Base-by-base conservation (phyloP, 345 rosid genomes). In the Geranium brycei region DNA sequence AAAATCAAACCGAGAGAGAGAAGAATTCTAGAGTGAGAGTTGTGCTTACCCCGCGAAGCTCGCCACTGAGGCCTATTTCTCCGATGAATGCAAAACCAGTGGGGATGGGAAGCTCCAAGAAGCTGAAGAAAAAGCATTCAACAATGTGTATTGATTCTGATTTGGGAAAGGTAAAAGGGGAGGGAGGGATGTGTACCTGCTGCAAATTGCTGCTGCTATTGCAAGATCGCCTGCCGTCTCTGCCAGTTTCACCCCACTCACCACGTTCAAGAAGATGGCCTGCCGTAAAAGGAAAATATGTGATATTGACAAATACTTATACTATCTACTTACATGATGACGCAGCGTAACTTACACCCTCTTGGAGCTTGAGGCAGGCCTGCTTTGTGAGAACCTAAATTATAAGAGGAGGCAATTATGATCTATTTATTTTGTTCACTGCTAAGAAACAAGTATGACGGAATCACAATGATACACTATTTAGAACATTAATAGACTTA, bases 191-290 rank as follows among this genome's bases (percentile, higher is more conserved):
- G 38, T 67, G 47, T 64, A 76, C 98, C 98, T 91, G 78, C 97
- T 92, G 75, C 97, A 92, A 35, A 92, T 87, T 55, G 98, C 89
- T 69, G 93, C 96, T 66, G 97, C 98, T 75, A 92, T 74, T 63
- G 96, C 97, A 70, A 92, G 89, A 72, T 89, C 98, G 0, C 93
- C 98, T 28, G 95, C 87, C 41, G 98, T 89, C 82, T 92, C 98
- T 32, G 81, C 72, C 31, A 92, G 75, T 17, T 80, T 72, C 72
- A 87, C 71, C 64, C 98, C 98, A 17, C 96, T 83, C 35, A 89
- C 90, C 4, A 87, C 97, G 62, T 92, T 92, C 51, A 92, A 64
- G 68, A 85, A 89, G 58, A 92, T 76, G 51, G 83, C 85, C 96
- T 92, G 28, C 28, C 28, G 28, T 23, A 23, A 23, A 23, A 2